phyloP scores from a whole-genome alignment of 352 stramenopile genomes.

The Pythium scleroteichum region DNA sequence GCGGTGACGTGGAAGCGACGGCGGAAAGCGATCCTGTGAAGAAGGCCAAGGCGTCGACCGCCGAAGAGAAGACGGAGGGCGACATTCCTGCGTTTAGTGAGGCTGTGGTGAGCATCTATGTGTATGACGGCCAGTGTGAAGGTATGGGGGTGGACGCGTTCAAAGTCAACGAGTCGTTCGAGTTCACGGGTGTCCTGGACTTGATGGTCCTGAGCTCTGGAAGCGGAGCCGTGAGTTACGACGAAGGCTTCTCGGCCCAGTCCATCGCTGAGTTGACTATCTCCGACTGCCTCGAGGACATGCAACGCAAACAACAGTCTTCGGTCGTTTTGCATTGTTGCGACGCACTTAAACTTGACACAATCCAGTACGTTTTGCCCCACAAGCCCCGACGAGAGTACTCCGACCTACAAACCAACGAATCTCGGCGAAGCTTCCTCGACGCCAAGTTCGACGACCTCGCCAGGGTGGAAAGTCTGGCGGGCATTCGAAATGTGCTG shows the following conservation, averaged over 20 bases:
- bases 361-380: conserved; percentile 41
- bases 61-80: not conserved
- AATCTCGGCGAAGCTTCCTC: conserved; percentile 37
- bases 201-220: conserved; percentile 45
- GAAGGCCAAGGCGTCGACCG: conserved; percentile 38
- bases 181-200: conserved; percentile 79
- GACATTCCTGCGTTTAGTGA: conserved; percentile 25
- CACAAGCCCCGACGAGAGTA: conserved; percentile 42
- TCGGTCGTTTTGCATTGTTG: conserved; percentile 74
- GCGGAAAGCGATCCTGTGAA: conserved; percentile 16
- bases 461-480: conserved; percentile 21
- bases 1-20: not conserved
- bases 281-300: conserved; percentile 57
- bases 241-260: conserved; percentile 28
- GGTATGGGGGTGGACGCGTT: conserved; percentile 51
- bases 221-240: conserved; percentile 18
- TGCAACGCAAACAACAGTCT: conserved; percentile 51
- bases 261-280: conserved; percentile 61
- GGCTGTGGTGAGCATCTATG: conserved; percentile 62
- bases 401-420: conserved; percentile 39
- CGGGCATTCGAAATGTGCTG: conserved; percentile 36
- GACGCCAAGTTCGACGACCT: conserved; percentile 35
- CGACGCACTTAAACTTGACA: conserved; percentile 26
- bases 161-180: conserved; percentile 83
- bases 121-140: conserved; percentile 70